These are phyloP conservation scores for Debaryomycetaceae sp. DNA, from an alignment of 1,139 yeast species.

Conservation along the genomic window DNA sequence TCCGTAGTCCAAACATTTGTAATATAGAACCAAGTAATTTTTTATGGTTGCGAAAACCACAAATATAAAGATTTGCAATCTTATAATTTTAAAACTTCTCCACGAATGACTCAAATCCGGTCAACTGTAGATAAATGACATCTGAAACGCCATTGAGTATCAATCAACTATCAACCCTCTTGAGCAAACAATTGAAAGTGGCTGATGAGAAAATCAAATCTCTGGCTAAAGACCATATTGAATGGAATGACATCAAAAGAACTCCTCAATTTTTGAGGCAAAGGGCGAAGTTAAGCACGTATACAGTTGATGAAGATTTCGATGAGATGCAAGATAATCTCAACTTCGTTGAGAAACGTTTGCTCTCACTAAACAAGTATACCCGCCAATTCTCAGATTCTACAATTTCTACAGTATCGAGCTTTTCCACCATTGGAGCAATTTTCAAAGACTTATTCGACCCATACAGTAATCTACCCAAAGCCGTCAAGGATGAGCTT, in stretches of 20 bases:
- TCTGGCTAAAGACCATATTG: slow-evolving; percentile 13
- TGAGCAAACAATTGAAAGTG: slow-evolving; percentile 14
- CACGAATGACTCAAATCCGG: not conserved
- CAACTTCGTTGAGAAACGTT: slow-evolving; percentile 11
- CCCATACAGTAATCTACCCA: slow-evolving; percentile 20
- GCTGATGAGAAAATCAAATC: slow-evolving; percentile 13
- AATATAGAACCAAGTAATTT: slow-evolving; percentile 3
- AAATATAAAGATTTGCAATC: slow-evolving; percentile 3
- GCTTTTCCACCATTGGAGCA: slow-evolving; percentile 17
- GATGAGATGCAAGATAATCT: slow-evolving; percentile 23
- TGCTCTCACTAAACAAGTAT: slow-evolving; percentile 20
- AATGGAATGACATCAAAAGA: slow-evolving; percentile 26
- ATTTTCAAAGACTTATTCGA: slow-evolving; percentile 22
- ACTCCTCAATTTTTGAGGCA: slow-evolving; percentile 32
- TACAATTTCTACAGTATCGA: slow-evolving; percentile 11
- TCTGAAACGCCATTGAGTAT: slow-evolving; percentile 1
- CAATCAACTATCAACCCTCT: slow-evolving; percentile 9
- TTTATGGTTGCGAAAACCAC: slow-evolving; percentile 8
- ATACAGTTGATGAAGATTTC: slow-evolving; percentile 39
- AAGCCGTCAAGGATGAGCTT: slow-evolving; percentile 6
- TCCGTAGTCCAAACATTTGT: slow-evolving; percentile 29
- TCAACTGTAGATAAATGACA: not conserved
- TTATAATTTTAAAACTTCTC: not conserved
- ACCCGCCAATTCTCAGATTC: slow-evolving; percentile 12
- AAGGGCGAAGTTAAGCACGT: slow-evolving; percentile 26